Evolutionary conservation across 495 filamentous ascomycete species (phyloP).

Genomic region (Penicillium riverlandense): DNA sequence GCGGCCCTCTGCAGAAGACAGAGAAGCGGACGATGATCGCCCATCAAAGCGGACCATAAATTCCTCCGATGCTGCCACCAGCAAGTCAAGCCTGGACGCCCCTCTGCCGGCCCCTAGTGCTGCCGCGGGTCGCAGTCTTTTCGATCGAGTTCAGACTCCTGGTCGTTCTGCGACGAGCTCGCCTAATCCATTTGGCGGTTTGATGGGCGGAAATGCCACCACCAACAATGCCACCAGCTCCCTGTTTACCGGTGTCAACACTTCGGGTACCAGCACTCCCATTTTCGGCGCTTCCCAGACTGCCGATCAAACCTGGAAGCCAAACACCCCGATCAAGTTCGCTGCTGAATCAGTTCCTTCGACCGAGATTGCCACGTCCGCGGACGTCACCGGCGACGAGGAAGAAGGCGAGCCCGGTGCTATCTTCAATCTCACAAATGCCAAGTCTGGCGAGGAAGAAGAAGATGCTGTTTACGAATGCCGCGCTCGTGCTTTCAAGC

Average conservation of each 20-base stretch:
- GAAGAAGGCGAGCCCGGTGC: conserved; percentile 45
- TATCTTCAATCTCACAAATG: conserved; percentile 52
- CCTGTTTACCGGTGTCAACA: too few species aligned
- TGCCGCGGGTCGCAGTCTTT: conserved; percentile 43
- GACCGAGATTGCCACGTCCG: conserved; percentile 54
- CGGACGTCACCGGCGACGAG: conserved; percentile 48
- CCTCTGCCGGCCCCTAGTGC: conserved; percentile 22
- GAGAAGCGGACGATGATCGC: conserved; percentile 17
- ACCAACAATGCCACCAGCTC: too few species aligned
- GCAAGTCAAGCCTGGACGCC: conserved; percentile 22
- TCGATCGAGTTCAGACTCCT: conserved; percentile 46
- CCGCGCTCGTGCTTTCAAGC: conserved; percentile 55
- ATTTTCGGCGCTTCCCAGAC: conserved; percentile 6
- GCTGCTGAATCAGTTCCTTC: conserved; percentile 31
- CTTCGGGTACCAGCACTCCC: too few species aligned
- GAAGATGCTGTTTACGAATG: conserved; percentile 58
- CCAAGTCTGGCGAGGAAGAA: conserved; percentile 63
- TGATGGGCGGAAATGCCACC: too few species aligned
- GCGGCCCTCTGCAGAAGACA: conserved; percentile 12
- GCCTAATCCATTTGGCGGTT: too few species aligned
- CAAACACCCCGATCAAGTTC: conserved; percentile 45
- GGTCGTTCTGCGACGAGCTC: too few species aligned
- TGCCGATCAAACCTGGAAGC: conserved; percentile 48
- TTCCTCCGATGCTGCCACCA: conserved; percentile 14
- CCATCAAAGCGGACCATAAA: conserved; percentile 15